Evolutionary conservation across 1,284 basidiomycete species (phyloP).

Genomic region (Ganoderma sinense): DNA sequence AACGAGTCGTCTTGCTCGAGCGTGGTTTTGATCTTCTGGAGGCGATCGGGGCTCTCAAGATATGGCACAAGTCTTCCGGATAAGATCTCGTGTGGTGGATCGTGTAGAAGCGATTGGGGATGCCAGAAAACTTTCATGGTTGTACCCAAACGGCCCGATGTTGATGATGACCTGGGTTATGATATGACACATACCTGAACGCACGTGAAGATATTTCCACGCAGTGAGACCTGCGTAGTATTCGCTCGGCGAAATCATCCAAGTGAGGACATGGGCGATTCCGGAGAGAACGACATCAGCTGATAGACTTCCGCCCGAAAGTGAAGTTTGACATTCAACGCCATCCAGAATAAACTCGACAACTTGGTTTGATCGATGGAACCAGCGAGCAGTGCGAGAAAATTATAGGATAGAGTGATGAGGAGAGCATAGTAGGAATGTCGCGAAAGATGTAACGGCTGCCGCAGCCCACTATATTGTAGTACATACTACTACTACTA

Average conservation of each 20-base stretch:
- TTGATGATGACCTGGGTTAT: too few species aligned
- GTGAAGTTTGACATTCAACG: neutral
- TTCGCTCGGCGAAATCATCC: neutral
- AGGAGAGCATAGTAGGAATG: neutral
- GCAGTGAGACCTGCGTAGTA: neutral
- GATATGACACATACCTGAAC: too few species aligned
- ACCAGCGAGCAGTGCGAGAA: neutral
- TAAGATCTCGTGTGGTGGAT: constrained; percentile 44
- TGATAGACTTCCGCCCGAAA: neutral
- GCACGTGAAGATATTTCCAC: neutral
- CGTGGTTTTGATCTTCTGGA: constrained; percentile 35
- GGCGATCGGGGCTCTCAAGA: constrained; percentile 42
- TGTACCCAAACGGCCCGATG: neutral
- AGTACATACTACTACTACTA: too few species aligned
- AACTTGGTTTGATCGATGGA: neutral
- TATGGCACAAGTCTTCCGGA: constrained; percentile 41
- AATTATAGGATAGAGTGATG: neutral
- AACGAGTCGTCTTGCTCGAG: constrained; percentile 32
- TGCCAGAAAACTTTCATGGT: constrained; percentile 38
- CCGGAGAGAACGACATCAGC: neutral
- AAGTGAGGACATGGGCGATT: neutral
- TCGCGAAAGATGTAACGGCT: neutral
- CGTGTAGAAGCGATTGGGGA: constrained; percentile 36
- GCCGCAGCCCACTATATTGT: too few species aligned
- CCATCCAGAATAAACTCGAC: neutral